A percentile compares a stretch with the other conserved stretches of the same genome.
Evolutionary conservation across 257 asterid genomes (phyloP).

Genomic region (Salvia splendens): DNA sequence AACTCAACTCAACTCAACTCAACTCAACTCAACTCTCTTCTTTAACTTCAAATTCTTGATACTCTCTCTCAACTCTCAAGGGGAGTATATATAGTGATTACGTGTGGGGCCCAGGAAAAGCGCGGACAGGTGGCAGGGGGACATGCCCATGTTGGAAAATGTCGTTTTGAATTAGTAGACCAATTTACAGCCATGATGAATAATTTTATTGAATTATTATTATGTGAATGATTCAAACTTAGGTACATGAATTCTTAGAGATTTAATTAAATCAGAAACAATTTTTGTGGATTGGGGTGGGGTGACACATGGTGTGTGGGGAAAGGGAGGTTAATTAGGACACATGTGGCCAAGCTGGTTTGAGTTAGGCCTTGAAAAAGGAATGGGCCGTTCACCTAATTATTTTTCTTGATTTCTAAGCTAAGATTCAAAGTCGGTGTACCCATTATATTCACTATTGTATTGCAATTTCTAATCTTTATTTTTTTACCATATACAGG

Average conservation of each 20-base stretch:
- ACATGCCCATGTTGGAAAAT: constrained; percentile 8
- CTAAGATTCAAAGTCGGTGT: constrained; percentile 17
- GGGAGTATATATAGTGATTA: constrained; percentile 9
- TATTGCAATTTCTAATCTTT: too few species aligned
- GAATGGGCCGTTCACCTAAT: constrained; percentile 21
- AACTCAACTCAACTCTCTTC: not conserved
- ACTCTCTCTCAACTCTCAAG: not conserved
- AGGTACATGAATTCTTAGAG: not conserved
- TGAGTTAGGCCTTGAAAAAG: constrained; percentile 4
- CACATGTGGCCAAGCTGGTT: constrained; percentile 35
- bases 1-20: too few species aligned
- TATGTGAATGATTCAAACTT: not conserved
- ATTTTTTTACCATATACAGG: too few species aligned
- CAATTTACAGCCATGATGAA: too few species aligned
- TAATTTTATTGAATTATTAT: too few species aligned
- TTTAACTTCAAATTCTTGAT: not conserved
- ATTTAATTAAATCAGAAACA: too few species aligned
- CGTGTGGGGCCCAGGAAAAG: constrained; percentile 38
- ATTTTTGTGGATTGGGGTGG: too few species aligned
- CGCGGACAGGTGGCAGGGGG: constrained; percentile 37
- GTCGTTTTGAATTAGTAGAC: constrained; percentile 9
- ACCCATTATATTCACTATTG: too few species aligned
- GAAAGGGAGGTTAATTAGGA: not conserved
- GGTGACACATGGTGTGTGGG: constrained; percentile 10
- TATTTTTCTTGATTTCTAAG: constrained; percentile 28